A percentile compares a stretch with the other conserved stretches of the same genome.
These are phyloP conservation scores for Fusarium gaditjirri DNA, from an alignment of 2,329 filamentous ascomycete genomes.

Conservation along the genomic window DNA sequence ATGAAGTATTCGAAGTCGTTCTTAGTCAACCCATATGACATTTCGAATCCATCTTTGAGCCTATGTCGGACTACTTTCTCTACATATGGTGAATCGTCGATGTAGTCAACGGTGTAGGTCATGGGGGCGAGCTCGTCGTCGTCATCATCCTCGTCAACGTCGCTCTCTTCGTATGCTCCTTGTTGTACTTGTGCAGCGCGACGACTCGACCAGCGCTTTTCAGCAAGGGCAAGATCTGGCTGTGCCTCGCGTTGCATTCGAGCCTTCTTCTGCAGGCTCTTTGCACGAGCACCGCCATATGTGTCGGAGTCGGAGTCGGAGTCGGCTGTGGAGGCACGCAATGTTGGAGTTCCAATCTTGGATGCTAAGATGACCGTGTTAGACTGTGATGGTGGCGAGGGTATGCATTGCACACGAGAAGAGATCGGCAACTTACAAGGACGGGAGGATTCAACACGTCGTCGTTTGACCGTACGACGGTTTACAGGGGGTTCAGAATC, in stretches of 20 bases:
- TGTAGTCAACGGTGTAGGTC: constrained; percentile 75
- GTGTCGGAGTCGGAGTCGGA: constrained; percentile 79
- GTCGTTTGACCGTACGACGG: constrained; percentile 73
- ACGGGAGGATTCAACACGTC: constrained; percentile 72
- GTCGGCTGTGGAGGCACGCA: constrained; percentile 65
- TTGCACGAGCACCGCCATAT: constrained; percentile 81
- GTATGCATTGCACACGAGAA: background rate
- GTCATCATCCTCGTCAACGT: constrained; percentile 72
- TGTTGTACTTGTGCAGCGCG: constrained; percentile 78
- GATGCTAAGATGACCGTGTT: constrained; percentile 58
- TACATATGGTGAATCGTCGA: constrained; percentile 85
- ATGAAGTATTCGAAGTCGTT: constrained; percentile 92
- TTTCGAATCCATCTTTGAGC: constrained; percentile 73
- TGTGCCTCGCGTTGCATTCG: constrained; percentile 77
- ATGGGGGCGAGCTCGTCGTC: constrained; percentile 69
- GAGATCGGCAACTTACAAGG: constrained; percentile 62
- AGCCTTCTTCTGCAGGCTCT: constrained; percentile 78
- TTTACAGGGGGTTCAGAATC: constrained; percentile 73
- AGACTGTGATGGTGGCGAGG: constrained; percentile 24
- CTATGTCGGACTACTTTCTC: constrained; percentile 92
- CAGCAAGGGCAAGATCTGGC: constrained; percentile 73
- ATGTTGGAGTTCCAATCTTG: constrained; percentile 67
- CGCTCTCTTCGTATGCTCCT: constrained; percentile 73
- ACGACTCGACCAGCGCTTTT: constrained; percentile 92
- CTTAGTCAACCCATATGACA: constrained; percentile 66